Evolutionary conservation across 148 eudicot genomes (phyloP).

Genomic region (Beta vulgaris): DNA sequence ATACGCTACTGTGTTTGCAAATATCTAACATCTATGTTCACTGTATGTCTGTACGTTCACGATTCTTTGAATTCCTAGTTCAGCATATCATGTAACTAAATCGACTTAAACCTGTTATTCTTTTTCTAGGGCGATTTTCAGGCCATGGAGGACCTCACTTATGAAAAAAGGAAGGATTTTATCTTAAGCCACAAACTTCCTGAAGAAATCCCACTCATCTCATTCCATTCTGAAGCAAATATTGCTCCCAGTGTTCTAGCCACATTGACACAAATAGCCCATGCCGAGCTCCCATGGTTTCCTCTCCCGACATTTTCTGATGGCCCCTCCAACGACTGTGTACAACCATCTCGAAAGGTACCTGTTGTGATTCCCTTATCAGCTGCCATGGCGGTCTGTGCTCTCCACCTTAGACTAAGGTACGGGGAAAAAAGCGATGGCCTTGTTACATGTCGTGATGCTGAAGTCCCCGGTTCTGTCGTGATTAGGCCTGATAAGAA

Average conservation of each 20-base stretch:
- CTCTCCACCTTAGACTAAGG: constrained; percentile 72
- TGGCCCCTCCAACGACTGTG: constrained; percentile 24
- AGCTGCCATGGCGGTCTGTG: constrained; percentile 71
- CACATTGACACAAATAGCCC: constrained; percentile 80
- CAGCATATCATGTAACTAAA: background rate
- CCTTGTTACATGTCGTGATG: constrained; percentile 83
- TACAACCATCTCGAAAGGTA: constrained; percentile 38
- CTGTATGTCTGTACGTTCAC: too few relatives aligned
- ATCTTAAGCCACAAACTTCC: constrained; percentile 72
- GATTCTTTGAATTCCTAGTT: background rate
- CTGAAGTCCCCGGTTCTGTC: constrained; percentile 92
- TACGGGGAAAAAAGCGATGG: constrained; percentile 96
- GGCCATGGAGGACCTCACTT: constrained; percentile 83
- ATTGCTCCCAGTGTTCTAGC: constrained; percentile 62
- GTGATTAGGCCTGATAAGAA: constrained; percentile 72
- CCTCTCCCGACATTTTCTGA: constrained; percentile 37
- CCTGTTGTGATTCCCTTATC: constrained; percentile 83
- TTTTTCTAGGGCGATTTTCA: constrained; percentile 72
- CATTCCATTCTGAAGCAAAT: constrained; percentile 86
- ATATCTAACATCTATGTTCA: background rate
- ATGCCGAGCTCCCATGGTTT: constrained; percentile 80
- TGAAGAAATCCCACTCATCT: constrained; percentile 62
- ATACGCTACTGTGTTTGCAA: background rate
- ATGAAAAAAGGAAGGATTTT: constrained; percentile 77
- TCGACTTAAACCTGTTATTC: background rate